These are phyloP conservation scores for Umbelopsis sp. DNA, from an alignment of 192 early-diverging fungal genomes.

Conservation along the genomic window DNA sequence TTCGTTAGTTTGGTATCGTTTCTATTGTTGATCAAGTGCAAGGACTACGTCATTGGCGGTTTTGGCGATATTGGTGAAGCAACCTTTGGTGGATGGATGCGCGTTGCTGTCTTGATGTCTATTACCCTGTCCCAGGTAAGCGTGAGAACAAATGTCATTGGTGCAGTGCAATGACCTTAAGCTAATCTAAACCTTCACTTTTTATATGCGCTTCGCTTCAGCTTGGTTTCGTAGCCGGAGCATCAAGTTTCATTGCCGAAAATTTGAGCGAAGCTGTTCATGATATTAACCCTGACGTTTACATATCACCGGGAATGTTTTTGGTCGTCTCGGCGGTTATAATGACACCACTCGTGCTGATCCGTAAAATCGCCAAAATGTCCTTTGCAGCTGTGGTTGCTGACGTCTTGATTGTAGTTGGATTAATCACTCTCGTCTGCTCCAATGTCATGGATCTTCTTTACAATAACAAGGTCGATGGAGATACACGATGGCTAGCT, in stretches of 20 bases:
- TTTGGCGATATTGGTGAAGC: conserved; percentile 54
- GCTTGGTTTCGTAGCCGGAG: conserved; percentile 10
- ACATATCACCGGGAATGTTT: conserved; percentile 32
- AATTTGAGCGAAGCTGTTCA: conserved; percentile 11
- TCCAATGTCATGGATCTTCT: conserved; percentile 64
- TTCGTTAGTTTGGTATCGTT: conserved; percentile 60
- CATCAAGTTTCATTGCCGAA: conserved; percentile 1
- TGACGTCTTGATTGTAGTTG: conserved; percentile 82
- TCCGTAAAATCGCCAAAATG: conserved; percentile 82
- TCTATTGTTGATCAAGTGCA: conserved; percentile 61
- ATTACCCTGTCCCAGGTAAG: conserved; percentile 41
- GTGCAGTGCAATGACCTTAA: too few species aligned
- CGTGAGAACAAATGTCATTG: neutral
- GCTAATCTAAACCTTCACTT: neutral
- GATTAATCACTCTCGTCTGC: conserved; percentile 74
- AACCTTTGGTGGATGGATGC: conserved; percentile 36
- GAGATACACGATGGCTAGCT: neutral
- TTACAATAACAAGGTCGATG: conserved; percentile 23
- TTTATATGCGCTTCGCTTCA: neutral
- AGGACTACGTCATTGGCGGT: conserved; percentile 55
- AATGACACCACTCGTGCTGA: conserved; percentile 79
- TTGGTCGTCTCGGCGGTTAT: conserved; percentile 68
- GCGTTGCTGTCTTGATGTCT: conserved; percentile 30
- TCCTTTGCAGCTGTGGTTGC: conserved; percentile 76
- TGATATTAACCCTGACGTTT: neutral